These are phyloP conservation scores for Penicillium decumbens DNA, from an alignment of 2,329 filamentous ascomycete species.

Conservation along the genomic window DNA sequence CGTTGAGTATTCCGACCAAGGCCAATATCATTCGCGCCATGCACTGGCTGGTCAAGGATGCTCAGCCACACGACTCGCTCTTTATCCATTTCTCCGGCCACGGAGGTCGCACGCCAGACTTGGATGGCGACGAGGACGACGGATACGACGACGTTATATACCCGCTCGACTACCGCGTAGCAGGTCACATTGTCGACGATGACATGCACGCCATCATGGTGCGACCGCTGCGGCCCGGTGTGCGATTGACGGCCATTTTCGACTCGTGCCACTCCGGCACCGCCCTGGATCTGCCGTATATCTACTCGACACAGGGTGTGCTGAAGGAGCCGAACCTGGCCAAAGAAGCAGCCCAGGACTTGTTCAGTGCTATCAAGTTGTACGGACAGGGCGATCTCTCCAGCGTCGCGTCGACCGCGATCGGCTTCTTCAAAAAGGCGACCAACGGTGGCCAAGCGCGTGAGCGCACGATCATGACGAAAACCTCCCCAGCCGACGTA, in stretches of 20 bases:
- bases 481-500: conserved; percentile 91
- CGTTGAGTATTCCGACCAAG: conserved; percentile 95
- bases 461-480: conserved; percentile 75
- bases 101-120: conserved; percentile 68
- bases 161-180: conserved; percentile 65
- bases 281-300: conserved; percentile 62
- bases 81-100: conserved; percentile 96
- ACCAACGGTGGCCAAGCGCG: conserved; percentile 72
- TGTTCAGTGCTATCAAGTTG: conserved; percentile 62
- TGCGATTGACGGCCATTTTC: conserved; percentile 69
- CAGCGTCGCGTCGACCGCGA: conserved; percentile 73
- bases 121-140: conserved; percentile 72
- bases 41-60: conserved; percentile 98
- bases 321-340: conserved; percentile 65
- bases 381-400: conserved; percentile 80
- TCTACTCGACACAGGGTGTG: conserved; percentile 62
- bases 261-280: conserved; percentile 65
- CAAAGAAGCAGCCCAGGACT: conserved; percentile 61
- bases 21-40: conserved; percentile 91
- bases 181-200: conserved; percentile 71
- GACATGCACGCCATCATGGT: conserved; percentile 77
- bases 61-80: conserved; percentile 82
- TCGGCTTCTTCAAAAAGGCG: conserved; percentile 82
- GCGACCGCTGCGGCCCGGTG: conserved; percentile 70
- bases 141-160: conserved; percentile 73